These are phyloP conservation scores for Dendrobium nobile DNA, from an alignment of 106 monocot species.

Conservation along the genomic window DNA sequence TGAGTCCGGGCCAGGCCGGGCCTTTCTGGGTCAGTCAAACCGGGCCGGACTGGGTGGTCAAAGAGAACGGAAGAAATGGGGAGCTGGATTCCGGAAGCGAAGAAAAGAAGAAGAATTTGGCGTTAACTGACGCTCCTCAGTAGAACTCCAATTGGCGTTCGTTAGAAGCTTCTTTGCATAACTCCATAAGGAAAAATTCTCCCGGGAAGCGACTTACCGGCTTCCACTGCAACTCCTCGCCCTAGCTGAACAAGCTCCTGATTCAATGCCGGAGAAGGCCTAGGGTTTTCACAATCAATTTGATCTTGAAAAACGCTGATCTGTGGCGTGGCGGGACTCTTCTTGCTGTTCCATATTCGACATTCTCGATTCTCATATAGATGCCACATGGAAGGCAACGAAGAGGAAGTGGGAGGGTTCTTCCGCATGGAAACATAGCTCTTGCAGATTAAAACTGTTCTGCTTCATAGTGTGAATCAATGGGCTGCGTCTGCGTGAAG, in stretches of 20 bases:
- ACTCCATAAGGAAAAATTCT: not conserved
- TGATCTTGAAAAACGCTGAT: not conserved
- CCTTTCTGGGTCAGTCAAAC: not conserved
- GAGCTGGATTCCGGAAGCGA: not conserved
- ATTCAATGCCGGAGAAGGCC: not conserved
- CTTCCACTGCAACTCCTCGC: not conserved
- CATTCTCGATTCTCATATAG: not conserved
- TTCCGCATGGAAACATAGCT: not conserved
- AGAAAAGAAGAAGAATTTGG: not conserved
- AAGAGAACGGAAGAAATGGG: not conserved
- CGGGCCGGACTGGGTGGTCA: not conserved
- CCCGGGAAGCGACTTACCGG: not conserved
- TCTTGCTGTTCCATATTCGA: not conserved
- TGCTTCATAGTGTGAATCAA: constrained; percentile 1
- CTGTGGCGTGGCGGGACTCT: not conserved
- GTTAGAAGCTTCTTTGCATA: not conserved
- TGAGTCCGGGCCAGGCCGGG: not conserved
- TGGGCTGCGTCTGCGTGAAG: constrained; percentile 78
- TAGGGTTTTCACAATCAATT: not conserved
- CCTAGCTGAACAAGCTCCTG: not conserved
- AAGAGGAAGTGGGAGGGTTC: not conserved
- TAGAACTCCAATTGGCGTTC: not conserved
- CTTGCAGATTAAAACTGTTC: not conserved
- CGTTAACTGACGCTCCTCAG: not conserved
- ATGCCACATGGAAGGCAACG: constrained; percentile 1